A percentile compares a stretch with the other conserved stretches of the same genome.
phyloP scores from a whole-genome alignment of 139 green algal genomes.

The Auxenochlorella pyrenoidosa region DNA sequence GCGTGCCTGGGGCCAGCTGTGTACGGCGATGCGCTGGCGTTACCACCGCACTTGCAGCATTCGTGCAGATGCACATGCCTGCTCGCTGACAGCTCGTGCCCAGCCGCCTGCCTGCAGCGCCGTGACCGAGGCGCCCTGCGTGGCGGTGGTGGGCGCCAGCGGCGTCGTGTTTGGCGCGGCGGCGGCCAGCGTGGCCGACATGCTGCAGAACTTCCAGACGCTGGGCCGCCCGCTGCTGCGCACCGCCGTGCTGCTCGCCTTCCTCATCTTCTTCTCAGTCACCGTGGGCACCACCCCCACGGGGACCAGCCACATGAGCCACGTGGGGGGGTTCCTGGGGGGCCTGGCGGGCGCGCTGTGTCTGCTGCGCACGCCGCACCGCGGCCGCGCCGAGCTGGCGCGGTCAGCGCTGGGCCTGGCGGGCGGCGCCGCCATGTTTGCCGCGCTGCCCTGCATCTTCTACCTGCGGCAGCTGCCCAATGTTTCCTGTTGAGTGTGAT shows the following conservation, averaged over 20 bases:
- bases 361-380: constrained; percentile 73
- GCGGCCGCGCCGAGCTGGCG: constrained; percentile 52
- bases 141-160: constrained; percentile 67
- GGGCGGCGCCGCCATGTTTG: constrained; percentile 36
- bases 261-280: constrained; percentile 63
- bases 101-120: constrained; percentile 48
- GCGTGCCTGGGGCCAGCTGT: neutral
- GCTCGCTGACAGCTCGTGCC: no score
- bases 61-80: no score
- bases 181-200: constrained; percentile 68
- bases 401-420: constrained; percentile 25
- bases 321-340: constrained; percentile 76
- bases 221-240: constrained; percentile 63
- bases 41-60: no score
- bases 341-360: constrained; percentile 72
- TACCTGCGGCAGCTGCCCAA: constrained; percentile 35
- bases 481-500: neutral
- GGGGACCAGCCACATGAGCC: constrained; percentile 65
- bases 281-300: constrained; percentile 43
- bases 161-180: constrained; percentile 82
- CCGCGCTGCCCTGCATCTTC: constrained; percentile 42
- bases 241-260: constrained; percentile 55
- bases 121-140: constrained; percentile 68
- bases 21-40: neutral
- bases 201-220: constrained; percentile 67